Evolutionary conservation across 2,329 filamentous ascomycete genomes (phyloP), one percentile per base, ranked within the genome.

Genomic region (Trichoderma hamatum): DNA sequence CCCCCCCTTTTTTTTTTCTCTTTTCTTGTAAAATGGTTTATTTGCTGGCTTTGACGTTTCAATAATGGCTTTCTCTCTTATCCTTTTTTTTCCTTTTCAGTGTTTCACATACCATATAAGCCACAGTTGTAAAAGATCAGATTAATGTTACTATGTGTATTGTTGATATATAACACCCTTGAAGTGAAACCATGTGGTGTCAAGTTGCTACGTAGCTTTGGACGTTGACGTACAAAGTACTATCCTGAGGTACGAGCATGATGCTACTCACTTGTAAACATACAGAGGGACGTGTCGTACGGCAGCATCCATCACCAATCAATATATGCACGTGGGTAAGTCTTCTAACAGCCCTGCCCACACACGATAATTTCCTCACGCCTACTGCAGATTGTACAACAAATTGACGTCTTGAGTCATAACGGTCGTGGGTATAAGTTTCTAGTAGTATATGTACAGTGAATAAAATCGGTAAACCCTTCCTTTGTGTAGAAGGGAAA

Each of bases 1-100:
- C n/a, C n/a, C n/a, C n/a, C n/a, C n/a, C 24, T 26, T 52, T 43
- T 49, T 26, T 21, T 30, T 28, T 26, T 70, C n/a, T 34, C 24
- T 21, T 19, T 36, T 46, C 39, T 70, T 71, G 70, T 60, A 69
- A 72, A 69, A 63, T 64, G 52, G 7, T 43, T 43, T n/a, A n/a
- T 10, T 39, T 39, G 49, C 39, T 63, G 24, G 39, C 60, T 26
- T 62, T 26, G 43, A 39, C 24, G 26, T n/a, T 62, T 49, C 46
- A 30, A 65, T 65, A 43, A 49, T 65, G 61, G 61, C 13, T 65
- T 65, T 30, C 30, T 30, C n/a, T n/a, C 32, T 30, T 32, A 11
- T 34, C 39, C 26, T 34, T 51, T 49, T 43, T 56, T 30, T 21
- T 54, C 34, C 21, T 24, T 28, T 64, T 66, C 52, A 34, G 34